phyloP scores from a whole-genome alignment of 2,329 filamentous ascomycete species.

The Phaeosphaeriaceae sp. region DNA sequence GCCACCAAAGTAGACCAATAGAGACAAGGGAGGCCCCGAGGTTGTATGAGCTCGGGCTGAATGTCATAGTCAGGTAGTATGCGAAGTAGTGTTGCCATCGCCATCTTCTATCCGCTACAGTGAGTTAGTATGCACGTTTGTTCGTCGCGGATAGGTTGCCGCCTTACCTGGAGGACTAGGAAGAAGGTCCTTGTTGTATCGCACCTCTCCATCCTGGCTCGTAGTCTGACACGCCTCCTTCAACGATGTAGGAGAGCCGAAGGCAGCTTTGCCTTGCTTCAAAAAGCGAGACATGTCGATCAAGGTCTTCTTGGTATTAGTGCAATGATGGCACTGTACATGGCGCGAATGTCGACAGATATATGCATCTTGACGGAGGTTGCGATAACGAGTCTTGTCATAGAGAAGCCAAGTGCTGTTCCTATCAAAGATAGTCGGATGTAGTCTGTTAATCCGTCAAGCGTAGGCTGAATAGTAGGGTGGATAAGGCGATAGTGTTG shows the following conservation, averaged over 20 bases:
- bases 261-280: conserved; percentile 18
- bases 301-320: conserved; percentile 4
- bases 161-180: conserved; percentile 23
- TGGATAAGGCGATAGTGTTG: neutral
- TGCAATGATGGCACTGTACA: neutral
- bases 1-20: conserved; percentile 27
- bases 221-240: conserved; percentile 12
- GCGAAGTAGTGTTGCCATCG: conserved; percentile 30
- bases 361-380: conserved; percentile 2
- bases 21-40: conserved; percentile 26
- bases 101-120: conserved; percentile 22
- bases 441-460: neutral
- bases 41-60: conserved; percentile 26
- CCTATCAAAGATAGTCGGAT: conserved; percentile 1
- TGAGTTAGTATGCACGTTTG: neutral
- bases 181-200: conserved; percentile 26
- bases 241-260: conserved; percentile 39
- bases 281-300: conserved; percentile 21
- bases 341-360: neutral
- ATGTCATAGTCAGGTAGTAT: conserved; percentile 26
- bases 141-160: too few relatives aligned
- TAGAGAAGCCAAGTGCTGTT: conserved; percentile 2
- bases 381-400: conserved; percentile 3
- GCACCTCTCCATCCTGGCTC: conserved; percentile 11
- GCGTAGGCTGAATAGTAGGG: neutral